A percentile compares a stretch with the other conserved stretches of the same genome.
phyloP scores from a whole-genome alignment of 176 grass and related monocot species.

The Oryza brachyantha region DNA sequence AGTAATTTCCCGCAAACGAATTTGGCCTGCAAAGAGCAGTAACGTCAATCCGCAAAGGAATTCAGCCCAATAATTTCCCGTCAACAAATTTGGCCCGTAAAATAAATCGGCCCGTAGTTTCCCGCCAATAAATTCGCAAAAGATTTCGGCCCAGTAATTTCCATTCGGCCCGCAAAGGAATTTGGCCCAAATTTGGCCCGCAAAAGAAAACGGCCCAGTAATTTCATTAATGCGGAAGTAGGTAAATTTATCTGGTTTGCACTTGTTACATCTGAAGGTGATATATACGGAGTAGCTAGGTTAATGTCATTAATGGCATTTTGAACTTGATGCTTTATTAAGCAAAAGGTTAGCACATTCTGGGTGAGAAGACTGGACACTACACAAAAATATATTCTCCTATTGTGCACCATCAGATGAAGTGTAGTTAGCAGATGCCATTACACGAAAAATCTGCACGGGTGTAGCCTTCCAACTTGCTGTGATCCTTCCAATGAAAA shows the following conservation, averaged over 20 bases:
- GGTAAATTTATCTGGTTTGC: neutral
- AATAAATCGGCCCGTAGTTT: no score
- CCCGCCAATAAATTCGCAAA: no score
- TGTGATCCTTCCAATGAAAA: constrained; percentile 98
- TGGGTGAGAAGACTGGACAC: neutral
- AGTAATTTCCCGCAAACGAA: no score
- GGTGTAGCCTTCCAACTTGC: constrained; percentile 31
- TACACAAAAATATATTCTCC: neutral
- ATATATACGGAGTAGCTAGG: neutral
- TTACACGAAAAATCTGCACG: neutral
- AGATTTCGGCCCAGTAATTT: no score
- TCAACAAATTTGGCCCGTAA: no score
- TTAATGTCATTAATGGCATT: neutral
- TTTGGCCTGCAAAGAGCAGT: no score
- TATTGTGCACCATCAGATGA: neutral
- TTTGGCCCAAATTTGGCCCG: no score
- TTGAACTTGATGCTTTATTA: neutral
- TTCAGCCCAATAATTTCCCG: no score
- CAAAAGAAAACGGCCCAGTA: no score
- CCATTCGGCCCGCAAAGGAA: no score
- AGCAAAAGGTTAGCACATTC: neutral
- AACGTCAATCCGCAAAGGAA: no score
- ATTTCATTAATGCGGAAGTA: no score
- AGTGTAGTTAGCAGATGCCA: neutral
- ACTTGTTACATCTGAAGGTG: neutral